Conservation (phyloP, 192 early-diverging fungal species). For the Jimgerdemannia flammicorona region DNA sequence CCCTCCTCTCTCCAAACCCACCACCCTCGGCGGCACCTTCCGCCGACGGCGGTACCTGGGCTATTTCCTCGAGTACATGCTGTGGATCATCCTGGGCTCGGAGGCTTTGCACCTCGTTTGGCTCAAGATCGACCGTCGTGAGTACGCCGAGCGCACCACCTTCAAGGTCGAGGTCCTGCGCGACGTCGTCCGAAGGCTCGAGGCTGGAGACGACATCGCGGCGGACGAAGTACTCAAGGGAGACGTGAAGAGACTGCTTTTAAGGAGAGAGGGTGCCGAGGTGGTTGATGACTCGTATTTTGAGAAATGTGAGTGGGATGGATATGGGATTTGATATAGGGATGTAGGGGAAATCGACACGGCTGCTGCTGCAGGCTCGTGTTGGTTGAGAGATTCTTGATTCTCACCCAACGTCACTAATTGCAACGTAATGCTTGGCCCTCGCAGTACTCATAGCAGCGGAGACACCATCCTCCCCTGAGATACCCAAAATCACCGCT, state of each 20-base stretch:
- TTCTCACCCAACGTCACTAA: too few species aligned
- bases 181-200: constrained; percentile 20
- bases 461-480: too few species aligned
- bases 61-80: constrained; percentile 32
- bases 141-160: constrained; percentile 21
- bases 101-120: constrained; percentile 35
- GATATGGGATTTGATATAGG: too few species aligned
- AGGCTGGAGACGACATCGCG: constrained; percentile 16
- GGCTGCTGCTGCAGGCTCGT: too few species aligned
- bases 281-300: constrained; percentile 31
- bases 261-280: background rate
- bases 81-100: constrained; percentile 38
- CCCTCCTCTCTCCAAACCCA: background rate
- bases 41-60: constrained; percentile 25
- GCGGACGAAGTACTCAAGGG: constrained; percentile 16
- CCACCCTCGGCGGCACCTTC: constrained; percentile 5
- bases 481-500: too few species aligned
- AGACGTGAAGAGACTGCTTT: constrained; percentile 5
- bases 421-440: too few species aligned
- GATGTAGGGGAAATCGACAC: too few species aligned
- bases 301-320: constrained; percentile 25
- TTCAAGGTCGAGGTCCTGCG: constrained; percentile 21
- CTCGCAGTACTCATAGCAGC: too few species aligned
- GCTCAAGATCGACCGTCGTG: constrained; percentile 32
- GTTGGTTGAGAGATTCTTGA: too few species aligned